Conservation (phyloP, 805 yeast genomes). For the Candida ponderosae region DNA sequence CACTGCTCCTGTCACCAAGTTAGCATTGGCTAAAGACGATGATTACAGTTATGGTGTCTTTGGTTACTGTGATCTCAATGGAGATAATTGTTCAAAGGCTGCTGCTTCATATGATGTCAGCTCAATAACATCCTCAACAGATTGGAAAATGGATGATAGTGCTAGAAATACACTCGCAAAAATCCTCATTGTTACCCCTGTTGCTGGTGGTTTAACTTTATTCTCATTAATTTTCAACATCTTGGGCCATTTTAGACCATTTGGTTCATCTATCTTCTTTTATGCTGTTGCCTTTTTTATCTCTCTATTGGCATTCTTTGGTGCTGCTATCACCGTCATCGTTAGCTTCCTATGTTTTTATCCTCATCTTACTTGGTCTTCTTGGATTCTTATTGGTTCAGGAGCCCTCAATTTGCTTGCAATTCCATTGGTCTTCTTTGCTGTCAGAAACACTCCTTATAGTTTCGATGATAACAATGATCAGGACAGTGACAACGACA, state of each 20-base stretch:
- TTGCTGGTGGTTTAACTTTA: conserved; percentile 58
- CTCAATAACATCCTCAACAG: conserved; percentile 19
- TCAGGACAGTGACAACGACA: conserved; percentile 5
- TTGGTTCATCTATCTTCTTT: conserved; percentile 18
- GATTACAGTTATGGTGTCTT: conserved; percentile 51
- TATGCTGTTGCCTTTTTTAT: conserved; percentile 38
- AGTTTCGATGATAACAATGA: conserved; percentile 6
- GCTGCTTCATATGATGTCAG: conserved; percentile 33
- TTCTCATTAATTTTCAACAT: conserved; percentile 31
- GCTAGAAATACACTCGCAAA: conserved; percentile 47
- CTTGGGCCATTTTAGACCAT: conserved; percentile 22
- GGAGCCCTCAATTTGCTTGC: conserved; percentile 49
- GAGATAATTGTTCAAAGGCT: conserved; percentile 32
- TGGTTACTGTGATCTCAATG: conserved; percentile 45
- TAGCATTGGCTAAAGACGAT: conserved; percentile 41
- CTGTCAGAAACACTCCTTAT: conserved; percentile 17
- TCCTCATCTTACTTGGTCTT: conserved; percentile 64
- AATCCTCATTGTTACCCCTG: conserved; percentile 52
- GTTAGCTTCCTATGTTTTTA: conserved; percentile 49
- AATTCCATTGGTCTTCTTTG: conserved; percentile 40
- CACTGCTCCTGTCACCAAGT: conserved; percentile 49
- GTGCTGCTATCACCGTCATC: conserved; percentile 47
- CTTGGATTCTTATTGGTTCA: conserved; percentile 65
- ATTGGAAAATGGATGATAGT: conserved; percentile 40
- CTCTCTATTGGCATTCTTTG: conserved; percentile 41